Evolutionary conservation across 108 stramenopile genomes (phyloP), one percentile per base, ranked within the genome.

Genomic region (Cyclostephanos invisitatus): DNA sequence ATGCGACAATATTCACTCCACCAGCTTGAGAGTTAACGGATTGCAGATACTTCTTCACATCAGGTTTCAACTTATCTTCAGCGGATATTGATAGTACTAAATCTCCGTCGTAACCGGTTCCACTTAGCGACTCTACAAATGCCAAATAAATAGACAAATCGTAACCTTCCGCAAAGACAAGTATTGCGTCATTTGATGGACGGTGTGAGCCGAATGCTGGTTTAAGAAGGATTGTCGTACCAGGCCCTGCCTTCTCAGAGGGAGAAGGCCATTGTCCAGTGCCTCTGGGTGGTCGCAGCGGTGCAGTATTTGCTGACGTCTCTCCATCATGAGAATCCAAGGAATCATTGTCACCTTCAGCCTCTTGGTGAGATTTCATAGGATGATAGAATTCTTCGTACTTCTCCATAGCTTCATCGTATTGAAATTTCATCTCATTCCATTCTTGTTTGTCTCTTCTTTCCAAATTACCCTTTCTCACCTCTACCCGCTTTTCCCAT

Each of bases 11-110:
- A 65, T 87, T 82, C n/a, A 84, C 57, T 28, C 78, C 75, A 59
- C 38, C 38, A 38, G 38, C 40, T 35, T 50, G 36, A 7, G 69
- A 62, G 24, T 73, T 66, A 32, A 69, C 70, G 10, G 81, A 70
- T 40, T 59, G 75, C 53, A 94, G 68, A 66, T 94, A 94, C 6
- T 90, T 88, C 68, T 87, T 49, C 28, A 92, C 89, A 47, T 84
- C 77, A 0, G 67, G 62, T 24, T 74, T 76, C 9, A 91, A 47
- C 18, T 83, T 70, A 25, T 66, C 51, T 42, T 78, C 68, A 7
- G 67, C 74, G 8, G 87, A 80, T 60, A 91, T 78, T 35, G 87
- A 86, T 49, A 93, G 61, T 17, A 94, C 93, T 14, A 92, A 76
- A 61, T 94, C 93, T 9, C 93, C 93, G 4, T 48, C 55, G 68